Evolutionary conservation across 179 eudicot species (phyloP).

Genomic region (Nepenthes alata): DNA sequence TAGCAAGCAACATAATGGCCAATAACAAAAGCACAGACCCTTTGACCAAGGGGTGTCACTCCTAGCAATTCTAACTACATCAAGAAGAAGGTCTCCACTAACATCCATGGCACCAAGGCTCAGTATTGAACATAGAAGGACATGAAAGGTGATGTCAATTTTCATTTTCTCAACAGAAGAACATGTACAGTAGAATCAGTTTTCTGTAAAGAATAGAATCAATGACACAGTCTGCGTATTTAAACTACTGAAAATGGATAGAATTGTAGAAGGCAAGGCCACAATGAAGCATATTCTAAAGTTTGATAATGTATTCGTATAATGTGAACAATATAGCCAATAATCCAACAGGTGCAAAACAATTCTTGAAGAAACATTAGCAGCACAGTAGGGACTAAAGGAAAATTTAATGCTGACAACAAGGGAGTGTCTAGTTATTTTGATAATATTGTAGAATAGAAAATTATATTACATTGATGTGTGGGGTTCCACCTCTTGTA

Average conservation of each 20-base stretch:
- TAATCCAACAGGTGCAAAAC: not conserved
- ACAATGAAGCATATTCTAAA: no score
- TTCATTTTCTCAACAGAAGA: constrained; percentile 28
- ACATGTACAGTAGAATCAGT: not conserved
- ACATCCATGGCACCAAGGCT: constrained; percentile 97
- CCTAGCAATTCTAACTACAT: constrained; percentile 53
- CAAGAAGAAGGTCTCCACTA: constrained; percentile 92
- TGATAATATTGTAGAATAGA: not conserved
- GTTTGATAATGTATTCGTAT: no score
- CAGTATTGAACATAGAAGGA: constrained; percentile 79
- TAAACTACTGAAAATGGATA: no score
- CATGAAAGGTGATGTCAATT: constrained; percentile 95
- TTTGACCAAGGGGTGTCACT: not conserved
- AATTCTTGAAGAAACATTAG: not conserved
- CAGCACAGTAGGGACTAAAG: not conserved
- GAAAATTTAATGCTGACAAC: not conserved
- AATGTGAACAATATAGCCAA: not conserved
- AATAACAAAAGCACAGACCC: not conserved
- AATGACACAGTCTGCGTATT: no score
- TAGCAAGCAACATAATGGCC: not conserved
- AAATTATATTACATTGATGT: constrained; percentile 58
- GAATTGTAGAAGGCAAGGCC: no score
- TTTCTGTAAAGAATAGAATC: not conserved
- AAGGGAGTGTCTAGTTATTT: not conserved
- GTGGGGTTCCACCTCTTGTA: constrained; percentile 80